These are phyloP conservation scores for Auricularia sp. DNA, from an alignment of 768 basidiomycete species.

Conservation along the genomic window DNA sequence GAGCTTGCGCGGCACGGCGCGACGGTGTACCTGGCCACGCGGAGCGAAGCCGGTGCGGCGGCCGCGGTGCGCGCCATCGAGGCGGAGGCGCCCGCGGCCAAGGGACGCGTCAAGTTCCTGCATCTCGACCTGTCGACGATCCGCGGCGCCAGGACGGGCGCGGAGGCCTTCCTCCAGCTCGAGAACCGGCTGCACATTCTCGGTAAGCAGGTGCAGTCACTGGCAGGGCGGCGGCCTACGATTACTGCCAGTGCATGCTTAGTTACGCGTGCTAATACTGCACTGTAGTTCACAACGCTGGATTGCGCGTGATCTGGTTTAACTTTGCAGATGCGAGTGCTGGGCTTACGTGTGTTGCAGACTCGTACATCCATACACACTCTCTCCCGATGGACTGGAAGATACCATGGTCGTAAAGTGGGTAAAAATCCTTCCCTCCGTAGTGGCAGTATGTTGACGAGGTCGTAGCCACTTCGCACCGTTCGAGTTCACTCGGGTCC, in stretches of 20 bases:
- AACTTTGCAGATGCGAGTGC: slow-evolving; percentile 16
- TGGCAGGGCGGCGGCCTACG: too few species aligned
- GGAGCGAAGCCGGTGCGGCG: neutral
- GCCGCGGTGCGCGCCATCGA: neutral
- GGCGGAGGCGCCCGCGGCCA: neutral
- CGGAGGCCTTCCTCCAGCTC: neutral
- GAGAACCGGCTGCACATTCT: neutral
- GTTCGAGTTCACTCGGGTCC: neutral
- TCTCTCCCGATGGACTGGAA: slow-evolving; percentile 10
- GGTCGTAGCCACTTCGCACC: neutral
- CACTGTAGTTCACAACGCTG: slow-evolving; percentile 1
- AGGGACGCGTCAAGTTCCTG: neutral
- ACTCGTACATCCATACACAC: neutral
- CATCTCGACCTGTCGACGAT: neutral
- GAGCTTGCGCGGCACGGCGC: slow-evolving; percentile 45
- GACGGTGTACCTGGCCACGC: slow-evolving; percentile 19
- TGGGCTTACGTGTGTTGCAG: slow-evolving; percentile 18
- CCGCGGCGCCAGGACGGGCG: neutral
- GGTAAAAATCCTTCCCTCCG: slow-evolving; percentile 1
- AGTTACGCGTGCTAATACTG: slow-evolving; percentile 17
- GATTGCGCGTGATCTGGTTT: neutral
- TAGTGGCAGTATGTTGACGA: neutral
- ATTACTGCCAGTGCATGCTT: too few species aligned
- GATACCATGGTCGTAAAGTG: slow-evolving; percentile 5
- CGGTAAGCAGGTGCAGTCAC: neutral